Evolutionary conservation across 2,329 filamentous ascomycete genomes (phyloP).

Genomic region (Fusarium papillatum): DNA sequence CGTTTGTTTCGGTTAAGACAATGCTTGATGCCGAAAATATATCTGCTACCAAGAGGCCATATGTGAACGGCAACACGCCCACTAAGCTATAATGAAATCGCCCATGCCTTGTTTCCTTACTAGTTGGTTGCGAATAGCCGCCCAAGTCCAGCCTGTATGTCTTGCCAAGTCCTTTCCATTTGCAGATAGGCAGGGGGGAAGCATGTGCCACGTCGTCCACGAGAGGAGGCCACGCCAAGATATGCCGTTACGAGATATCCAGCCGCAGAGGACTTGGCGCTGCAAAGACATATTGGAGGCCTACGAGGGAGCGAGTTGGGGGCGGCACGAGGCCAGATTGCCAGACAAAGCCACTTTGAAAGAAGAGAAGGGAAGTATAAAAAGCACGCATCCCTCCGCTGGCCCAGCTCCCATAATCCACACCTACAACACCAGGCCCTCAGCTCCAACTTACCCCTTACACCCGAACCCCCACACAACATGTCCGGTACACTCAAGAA

Average conservation of each 20-base stretch:
- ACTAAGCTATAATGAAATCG: neutral
- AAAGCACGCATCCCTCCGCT: neutral
- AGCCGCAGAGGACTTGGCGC: neutral
- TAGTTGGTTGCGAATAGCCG: neutral
- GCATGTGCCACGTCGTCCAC: neutral
- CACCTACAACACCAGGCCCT: neutral
- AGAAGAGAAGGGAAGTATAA: neutral
- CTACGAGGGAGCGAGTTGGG: neutral
- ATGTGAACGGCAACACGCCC: neutral
- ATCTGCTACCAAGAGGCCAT: neutral
- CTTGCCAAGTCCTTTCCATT: neutral
- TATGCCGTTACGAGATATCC: neutral
- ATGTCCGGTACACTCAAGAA: conserved; percentile 17
- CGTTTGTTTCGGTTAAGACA: neutral
- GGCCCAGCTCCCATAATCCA: neutral
- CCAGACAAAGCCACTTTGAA: neutral
- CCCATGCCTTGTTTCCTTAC: neutral
- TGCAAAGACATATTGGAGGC: neutral
- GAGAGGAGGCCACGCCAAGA: neutral
- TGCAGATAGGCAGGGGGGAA: neutral
- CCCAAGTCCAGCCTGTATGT: neutral
- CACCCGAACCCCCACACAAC: conserved; percentile 38
- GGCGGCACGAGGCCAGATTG: neutral
- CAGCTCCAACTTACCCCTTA: neutral
- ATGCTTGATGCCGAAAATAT: neutral